These are phyloP conservation scores for Trichocomaceae sp. DNA, from an alignment of 2,329 filamentous ascomycete genomes.

Conservation along the genomic window DNA sequence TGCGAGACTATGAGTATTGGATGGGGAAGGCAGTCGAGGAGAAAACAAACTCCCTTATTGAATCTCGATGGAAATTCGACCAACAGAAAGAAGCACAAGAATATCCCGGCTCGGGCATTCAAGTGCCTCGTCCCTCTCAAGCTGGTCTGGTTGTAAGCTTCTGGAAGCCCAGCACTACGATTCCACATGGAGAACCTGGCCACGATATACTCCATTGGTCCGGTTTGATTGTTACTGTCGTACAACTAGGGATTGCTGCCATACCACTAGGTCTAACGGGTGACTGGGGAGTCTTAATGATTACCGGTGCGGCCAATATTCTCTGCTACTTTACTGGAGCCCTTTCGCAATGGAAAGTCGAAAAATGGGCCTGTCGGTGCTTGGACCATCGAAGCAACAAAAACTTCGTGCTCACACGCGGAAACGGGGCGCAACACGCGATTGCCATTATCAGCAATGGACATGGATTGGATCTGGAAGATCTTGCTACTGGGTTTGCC, in stretches of 20 bases:
- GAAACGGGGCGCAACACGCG: slow-evolving; percentile 38
- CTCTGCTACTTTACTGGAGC: slow-evolving; percentile 31
- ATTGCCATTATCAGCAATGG: slow-evolving; percentile 34
- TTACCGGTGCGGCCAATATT: slow-evolving; percentile 34
- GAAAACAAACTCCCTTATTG: slow-evolving; percentile 13
- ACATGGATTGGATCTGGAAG: slow-evolving; percentile 37
- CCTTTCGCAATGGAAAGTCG: slow-evolving; percentile 38
- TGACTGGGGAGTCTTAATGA: slow-evolving; percentile 38
- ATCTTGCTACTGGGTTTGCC: slow-evolving; percentile 28
- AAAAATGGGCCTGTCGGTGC: slow-evolving; percentile 39
- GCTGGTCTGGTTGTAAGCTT: slow-evolving; percentile 24
- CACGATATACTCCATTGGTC: slow-evolving; percentile 22
- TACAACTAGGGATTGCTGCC: slow-evolving; percentile 29
- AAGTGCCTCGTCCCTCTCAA: slow-evolving; percentile 15
- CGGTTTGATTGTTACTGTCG: slow-evolving; percentile 18
- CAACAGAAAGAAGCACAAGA: slow-evolving; percentile 10
- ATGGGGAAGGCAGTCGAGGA: slow-evolving; percentile 14
- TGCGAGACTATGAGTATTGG: slow-evolving; percentile 38
- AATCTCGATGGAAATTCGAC: slow-evolving; percentile 13
- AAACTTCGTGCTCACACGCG: slow-evolving; percentile 32
- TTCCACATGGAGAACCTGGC: slow-evolving; percentile 12
- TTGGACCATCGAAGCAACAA: slow-evolving; percentile 19
- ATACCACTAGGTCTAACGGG: slow-evolving; percentile 27
- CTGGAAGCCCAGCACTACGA: slow-evolving; percentile 17
- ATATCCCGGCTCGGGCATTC: neutral